Conservation (phyloP, 2,329 filamentous ascomycete genomes). For the Fusarium sp. region DNA sequence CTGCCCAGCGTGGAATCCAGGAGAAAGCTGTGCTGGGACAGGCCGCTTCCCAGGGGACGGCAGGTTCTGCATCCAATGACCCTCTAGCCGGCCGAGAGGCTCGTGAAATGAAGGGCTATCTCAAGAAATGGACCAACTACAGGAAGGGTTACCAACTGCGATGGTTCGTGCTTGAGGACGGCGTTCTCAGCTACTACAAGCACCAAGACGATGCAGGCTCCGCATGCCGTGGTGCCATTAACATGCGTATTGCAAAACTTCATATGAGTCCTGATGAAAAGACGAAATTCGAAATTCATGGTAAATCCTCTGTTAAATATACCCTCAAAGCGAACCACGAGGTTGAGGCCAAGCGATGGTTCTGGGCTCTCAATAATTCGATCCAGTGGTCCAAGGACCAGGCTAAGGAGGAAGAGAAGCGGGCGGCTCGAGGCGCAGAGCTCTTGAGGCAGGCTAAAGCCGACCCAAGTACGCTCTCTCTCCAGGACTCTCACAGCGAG, state of each 20-base stretch:
- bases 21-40: constrained; percentile 95
- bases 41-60: constrained; percentile 66
- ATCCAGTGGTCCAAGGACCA: constrained; percentile 99
- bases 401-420: constrained; percentile 86
- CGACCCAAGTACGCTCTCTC: constrained; percentile 70
- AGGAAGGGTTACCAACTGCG: constrained; percentile 95
- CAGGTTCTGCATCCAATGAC: constrained; percentile 66
- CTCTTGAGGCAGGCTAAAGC: constrained; percentile 82
- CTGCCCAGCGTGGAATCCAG: constrained; percentile 93
- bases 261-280: constrained; percentile 98
- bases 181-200: constrained; percentile 98
- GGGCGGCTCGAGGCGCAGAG: constrained; percentile 79
- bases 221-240: constrained; percentile 96
- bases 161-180: constrained; percentile 98
- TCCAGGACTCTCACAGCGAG: constrained; percentile 63
- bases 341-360: constrained; percentile 98
- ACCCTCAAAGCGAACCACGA: constrained; percentile 98
- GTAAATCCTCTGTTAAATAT: constrained; percentile 98
- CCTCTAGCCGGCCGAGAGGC: constrained; percentile 83
- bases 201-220: constrained; percentile 97
- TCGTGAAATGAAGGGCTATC: constrained; percentile 96
- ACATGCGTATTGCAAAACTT: constrained; percentile 95
- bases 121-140: constrained; percentile 99
- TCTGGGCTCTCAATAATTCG: constrained; percentile 98
- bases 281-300: constrained; percentile 96